phyloP scores from a whole-genome alignment of 495 filamentous ascomycete species.

The Gamarada debralockiae region DNA sequence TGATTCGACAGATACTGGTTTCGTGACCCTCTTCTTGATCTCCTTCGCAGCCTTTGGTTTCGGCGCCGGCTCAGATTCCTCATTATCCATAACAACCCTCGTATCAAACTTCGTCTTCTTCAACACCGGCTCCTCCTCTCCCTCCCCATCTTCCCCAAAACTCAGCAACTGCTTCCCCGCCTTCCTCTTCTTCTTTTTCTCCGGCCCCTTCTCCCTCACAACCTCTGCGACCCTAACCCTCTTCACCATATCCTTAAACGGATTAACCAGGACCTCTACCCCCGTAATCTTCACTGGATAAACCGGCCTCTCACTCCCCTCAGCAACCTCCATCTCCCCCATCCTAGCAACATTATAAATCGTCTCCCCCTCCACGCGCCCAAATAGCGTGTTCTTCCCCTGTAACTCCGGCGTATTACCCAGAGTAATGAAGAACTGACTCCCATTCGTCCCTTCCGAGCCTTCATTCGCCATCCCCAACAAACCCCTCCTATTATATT shows the following conservation, averaged over 20 bases:
- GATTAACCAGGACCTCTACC: slow-evolving; percentile 83
- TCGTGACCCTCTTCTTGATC: slow-evolving; percentile 27
- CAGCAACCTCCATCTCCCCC: slow-evolving; percentile 81
- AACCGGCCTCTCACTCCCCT: slow-evolving; percentile 70
- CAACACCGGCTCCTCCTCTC: slow-evolving; percentile 50
- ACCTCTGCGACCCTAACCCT: slow-evolving; percentile 48
- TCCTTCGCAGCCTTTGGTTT: slow-evolving; percentile 34
- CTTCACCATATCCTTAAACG: slow-evolving; percentile 83
- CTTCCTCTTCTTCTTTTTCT: slow-evolving; percentile 70
- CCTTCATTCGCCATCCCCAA: slow-evolving; percentile 90
- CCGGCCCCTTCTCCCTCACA: slow-evolving; percentile 26
- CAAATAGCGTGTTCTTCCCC: slow-evolving; percentile 90
- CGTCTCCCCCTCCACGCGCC: slow-evolving; percentile 86
- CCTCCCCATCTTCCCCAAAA: slow-evolving; percentile 83
- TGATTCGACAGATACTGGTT: slow-evolving; percentile 22
- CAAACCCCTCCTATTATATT: slow-evolving; percentile 87
- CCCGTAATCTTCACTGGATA: slow-evolving; percentile 80
- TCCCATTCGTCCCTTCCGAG: slow-evolving; percentile 73
- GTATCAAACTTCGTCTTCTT: slow-evolving; percentile 94
- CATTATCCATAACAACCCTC: slow-evolving; percentile 64
- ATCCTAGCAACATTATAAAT: slow-evolving; percentile 95
- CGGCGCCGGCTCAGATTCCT: slow-evolving; percentile 26
- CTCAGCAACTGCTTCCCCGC: slow-evolving; percentile 78
- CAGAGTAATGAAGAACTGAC: slow-evolving; percentile 96
- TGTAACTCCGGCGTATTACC: slow-evolving; percentile 77